Percentiles rank a stretch among this genome's conserved stretches.
Conservation (phyloP, 2,329 filamentous ascomycete genomes). For the Arthrobotrys iridis region DNA sequence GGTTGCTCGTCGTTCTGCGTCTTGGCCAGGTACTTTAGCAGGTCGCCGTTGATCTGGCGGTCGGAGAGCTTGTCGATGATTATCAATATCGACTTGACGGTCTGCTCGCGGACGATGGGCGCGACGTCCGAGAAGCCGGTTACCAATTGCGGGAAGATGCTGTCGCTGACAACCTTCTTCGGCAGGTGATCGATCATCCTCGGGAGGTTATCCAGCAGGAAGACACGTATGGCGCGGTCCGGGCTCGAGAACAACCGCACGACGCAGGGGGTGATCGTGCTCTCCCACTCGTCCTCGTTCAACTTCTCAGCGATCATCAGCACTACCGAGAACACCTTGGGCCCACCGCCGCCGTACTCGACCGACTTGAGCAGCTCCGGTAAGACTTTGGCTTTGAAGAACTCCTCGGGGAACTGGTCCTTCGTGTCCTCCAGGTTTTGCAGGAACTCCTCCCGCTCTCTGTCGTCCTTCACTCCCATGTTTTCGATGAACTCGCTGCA, state of each 20-base stretch:
- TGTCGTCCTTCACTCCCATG: slow-evolving; percentile 84
- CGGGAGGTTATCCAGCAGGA: slow-evolving; percentile 85
- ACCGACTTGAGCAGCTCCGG: slow-evolving; percentile 97
- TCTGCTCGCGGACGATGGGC: slow-evolving; percentile 92
- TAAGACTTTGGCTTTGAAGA: slow-evolving; percentile 96
- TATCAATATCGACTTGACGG: slow-evolving; percentile 89
- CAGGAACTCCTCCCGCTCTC: slow-evolving; percentile 85
- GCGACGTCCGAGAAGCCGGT: slow-evolving; percentile 93
- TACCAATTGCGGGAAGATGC: slow-evolving; percentile 96
- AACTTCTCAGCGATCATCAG: slow-evolving; percentile 91
- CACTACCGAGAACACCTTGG: slow-evolving; percentile 86
- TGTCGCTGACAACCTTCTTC: slow-evolving; percentile 91
- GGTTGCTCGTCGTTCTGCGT: slow-evolving; percentile 98
- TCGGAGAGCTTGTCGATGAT: slow-evolving; percentile 87
- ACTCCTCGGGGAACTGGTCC: slow-evolving; percentile 96
- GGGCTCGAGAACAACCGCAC: slow-evolving; percentile 89
- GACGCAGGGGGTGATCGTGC: slow-evolving; percentile 83
- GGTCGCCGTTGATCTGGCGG: slow-evolving; percentile 89
- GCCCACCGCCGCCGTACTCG: slow-evolving; percentile 95
- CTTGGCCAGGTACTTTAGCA: slow-evolving; percentile 89
- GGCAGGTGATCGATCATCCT: slow-evolving; percentile 90
- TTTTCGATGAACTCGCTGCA: slow-evolving; percentile 93
- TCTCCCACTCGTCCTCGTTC: slow-evolving; percentile 86
- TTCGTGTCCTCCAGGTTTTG: slow-evolving; percentile 84
- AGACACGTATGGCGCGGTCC: slow-evolving; percentile 90